phyloP scores from a whole-genome alignment of 192 early-diverging fungal species.

The Backusella liffmaniae region DNA sequence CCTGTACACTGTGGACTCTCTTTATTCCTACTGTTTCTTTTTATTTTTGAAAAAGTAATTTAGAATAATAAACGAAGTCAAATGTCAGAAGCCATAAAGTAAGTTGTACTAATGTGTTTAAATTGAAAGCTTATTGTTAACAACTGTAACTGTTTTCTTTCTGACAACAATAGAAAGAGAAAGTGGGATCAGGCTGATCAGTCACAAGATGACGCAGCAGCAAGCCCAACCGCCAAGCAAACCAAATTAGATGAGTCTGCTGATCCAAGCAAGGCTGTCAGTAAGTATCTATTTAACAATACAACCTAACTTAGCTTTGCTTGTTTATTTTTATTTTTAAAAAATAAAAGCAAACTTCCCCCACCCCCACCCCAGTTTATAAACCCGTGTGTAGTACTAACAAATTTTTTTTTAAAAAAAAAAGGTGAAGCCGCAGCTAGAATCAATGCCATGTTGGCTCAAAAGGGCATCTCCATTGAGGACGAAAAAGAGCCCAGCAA shows the following conservation, averaged over 20 bases:
- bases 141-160: not conserved
- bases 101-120: not conserved
- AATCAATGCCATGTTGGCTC: slow-evolving; percentile 52
- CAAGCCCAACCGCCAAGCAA: not conserved
- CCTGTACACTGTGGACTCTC: not conserved
- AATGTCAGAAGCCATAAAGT: slow-evolving; percentile 17
- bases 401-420: not conserved
- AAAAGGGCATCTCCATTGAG: slow-evolving; percentile 47
- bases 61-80: not conserved
- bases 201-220: slow-evolving; percentile 16
- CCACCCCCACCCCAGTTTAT: not conserved
- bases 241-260: slow-evolving; percentile 13
- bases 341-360: not conserved
- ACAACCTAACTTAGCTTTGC: not conserved
- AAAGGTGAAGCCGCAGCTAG: slow-evolving; percentile 49
- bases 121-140: not conserved
- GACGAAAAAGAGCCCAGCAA: slow-evolving; percentile 17
- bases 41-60: not conserved
- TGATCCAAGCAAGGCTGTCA: slow-evolving; percentile 32
- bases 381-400: not conserved
- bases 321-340: too few relatives aligned
- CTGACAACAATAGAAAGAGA: slow-evolving; percentile 31
- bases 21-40: not conserved
- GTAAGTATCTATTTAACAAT: slow-evolving; percentile 16
- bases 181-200: slow-evolving; percentile 47